phyloP scores from a whole-genome alignment of 2,329 filamentous ascomycete genomes.

The Pseudocercospora eumusae region DNA sequence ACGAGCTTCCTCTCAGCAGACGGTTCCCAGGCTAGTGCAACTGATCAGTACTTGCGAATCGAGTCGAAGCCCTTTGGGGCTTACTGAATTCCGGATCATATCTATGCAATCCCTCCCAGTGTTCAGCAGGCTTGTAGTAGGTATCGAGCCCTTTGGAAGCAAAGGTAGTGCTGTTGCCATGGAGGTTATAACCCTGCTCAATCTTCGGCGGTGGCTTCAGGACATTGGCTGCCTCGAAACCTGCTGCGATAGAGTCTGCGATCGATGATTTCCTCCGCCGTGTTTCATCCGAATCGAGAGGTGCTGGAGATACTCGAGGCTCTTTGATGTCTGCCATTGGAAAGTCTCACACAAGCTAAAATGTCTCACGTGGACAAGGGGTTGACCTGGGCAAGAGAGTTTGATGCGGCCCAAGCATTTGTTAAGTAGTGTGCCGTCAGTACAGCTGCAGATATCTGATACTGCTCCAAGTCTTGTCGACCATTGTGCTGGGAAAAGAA shows the following conservation, averaged over 20 bases:
- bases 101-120: conserved; percentile 61
- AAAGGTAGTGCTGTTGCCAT: conserved; percentile 25
- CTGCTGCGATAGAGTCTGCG: conserved; percentile 9
- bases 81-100: conserved; percentile 56
- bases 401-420: neutral
- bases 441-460: conserved; percentile 1
- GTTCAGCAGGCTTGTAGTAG: conserved; percentile 30
- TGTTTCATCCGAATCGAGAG: neutral
- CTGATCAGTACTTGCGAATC: neutral
- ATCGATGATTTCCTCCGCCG: conserved; percentile 12
- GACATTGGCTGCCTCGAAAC: conserved; percentile 20
- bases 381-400: neutral
- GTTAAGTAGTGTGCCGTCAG: neutral
- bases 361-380: neutral
- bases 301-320: neutral
- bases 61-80: neutral
- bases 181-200: conserved; percentile 17
- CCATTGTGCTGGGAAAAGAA: neutral
- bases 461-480: neutral
- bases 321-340: neutral
- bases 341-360: neutral
- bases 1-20: conserved; percentile 59
- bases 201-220: conserved; percentile 8
- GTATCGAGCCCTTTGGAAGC: conserved; percentile 23
- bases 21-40: conserved; percentile 51